Conservation (phyloP, 2,329 filamentous ascomycete genomes). For the Colletotrichum paranaense region DNA sequence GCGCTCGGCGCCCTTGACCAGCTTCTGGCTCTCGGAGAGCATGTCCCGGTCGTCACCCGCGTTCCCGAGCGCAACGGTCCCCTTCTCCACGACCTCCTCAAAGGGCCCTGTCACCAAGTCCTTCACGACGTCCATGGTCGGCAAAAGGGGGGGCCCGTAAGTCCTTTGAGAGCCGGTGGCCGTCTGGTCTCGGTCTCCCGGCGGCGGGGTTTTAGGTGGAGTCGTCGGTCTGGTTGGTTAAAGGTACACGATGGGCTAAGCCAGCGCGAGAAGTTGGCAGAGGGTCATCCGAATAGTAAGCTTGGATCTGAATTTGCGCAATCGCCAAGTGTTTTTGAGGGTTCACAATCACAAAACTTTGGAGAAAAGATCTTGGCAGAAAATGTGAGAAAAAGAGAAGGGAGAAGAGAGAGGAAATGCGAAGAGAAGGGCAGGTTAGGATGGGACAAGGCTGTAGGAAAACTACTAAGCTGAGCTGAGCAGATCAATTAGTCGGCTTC, state of each 20-base stretch:
- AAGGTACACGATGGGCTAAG: background rate
- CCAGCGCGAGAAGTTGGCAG: background rate
- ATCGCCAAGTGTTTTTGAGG: background rate
- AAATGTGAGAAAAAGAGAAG: background rate
- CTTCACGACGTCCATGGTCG: slow-evolving; percentile 51
- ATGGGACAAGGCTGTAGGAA: background rate
- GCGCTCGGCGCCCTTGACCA: slow-evolving; percentile 61
- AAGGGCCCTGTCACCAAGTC: slow-evolving; percentile 63
- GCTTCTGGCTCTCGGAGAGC: slow-evolving; percentile 60
- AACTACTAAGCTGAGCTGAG: slow-evolving; percentile 2
- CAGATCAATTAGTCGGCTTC: background rate
- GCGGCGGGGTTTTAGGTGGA: background rate
- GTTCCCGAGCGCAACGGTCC: slow-evolving; percentile 58
- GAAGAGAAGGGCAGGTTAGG: background rate
- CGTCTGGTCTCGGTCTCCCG: background rate
- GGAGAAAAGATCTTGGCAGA: background rate
- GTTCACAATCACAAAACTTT: background rate
- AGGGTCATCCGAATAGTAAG: background rate
- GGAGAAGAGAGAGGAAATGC: background rate
- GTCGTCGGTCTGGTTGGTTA: background rate
- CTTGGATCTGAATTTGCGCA: background rate
- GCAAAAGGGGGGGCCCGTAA: background rate
- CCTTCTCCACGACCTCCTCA: slow-evolving; percentile 64
- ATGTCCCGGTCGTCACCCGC: slow-evolving; percentile 58
- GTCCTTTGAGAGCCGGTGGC: background rate